phyloP scores from a whole-genome alignment of 306 rosid species.

The Sechiopsis laciniata region DNA sequence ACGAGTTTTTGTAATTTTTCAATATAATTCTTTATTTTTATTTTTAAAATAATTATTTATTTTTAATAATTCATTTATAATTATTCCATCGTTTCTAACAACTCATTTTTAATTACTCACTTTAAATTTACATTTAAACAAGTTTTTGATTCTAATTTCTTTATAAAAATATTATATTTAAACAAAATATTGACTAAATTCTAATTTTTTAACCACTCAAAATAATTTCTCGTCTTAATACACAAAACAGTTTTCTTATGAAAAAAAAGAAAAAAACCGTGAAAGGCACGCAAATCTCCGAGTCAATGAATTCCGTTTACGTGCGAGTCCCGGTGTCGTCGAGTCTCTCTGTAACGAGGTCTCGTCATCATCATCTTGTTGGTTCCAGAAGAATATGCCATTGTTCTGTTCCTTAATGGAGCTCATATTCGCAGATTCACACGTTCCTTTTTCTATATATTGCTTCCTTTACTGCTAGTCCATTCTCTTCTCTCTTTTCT shows the following conservation, averaged over 20 bases:
- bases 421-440: constrained; percentile 45
- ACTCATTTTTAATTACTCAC: no score
- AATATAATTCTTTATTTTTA: no score
- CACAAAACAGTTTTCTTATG: neutral
- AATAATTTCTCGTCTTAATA: no score
- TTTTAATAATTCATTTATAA: no score
- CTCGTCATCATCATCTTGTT: neutral
- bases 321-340: constrained; percentile 8
- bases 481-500: constrained; percentile 16
- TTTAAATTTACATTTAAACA: no score
- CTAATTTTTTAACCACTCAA: no score
- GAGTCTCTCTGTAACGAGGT: constrained; percentile 17
- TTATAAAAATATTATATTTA: no score
- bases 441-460: constrained; percentile 15
- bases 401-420: constrained; percentile 37
- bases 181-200: no score
- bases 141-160: no score
- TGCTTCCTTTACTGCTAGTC: constrained; percentile 25
- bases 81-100: no score
- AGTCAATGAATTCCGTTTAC: constrained; percentile 21
- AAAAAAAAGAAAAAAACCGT: constrained; percentile 11
- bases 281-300: constrained; percentile 18
- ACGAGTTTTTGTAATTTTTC: no score
- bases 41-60: no score
- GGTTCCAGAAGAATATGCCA: constrained; percentile 34